Evolutionary conservation across 305 asterid species (phyloP).

Genomic region (Solanum hybrid): DNA sequence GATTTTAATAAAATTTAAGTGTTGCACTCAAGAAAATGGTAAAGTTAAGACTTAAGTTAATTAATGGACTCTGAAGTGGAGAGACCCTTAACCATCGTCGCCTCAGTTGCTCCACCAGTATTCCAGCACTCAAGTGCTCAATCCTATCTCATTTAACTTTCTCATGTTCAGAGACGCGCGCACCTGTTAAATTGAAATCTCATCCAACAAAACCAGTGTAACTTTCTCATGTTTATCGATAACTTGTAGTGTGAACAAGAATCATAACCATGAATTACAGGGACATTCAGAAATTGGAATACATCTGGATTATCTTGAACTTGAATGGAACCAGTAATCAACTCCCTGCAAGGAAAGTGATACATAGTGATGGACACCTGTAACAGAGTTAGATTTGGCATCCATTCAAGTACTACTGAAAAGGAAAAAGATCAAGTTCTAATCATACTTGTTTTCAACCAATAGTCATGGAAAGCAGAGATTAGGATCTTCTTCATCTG

Average conservation of each 20-base stretch:
- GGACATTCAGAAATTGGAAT: not conserved
- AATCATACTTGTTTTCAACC: not conserved
- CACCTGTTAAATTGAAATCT: not conserved
- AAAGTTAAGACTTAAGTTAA: too few relatives aligned
- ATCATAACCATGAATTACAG: not conserved
- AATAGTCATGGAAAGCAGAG: conserved; percentile 19
- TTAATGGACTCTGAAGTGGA: not conserved
- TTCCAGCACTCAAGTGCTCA: not conserved
- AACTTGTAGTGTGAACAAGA: not conserved
- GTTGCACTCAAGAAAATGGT: too few relatives aligned
- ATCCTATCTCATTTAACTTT: not conserved
- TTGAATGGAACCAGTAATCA: not conserved
- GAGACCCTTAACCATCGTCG: not conserved
- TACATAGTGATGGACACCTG: not conserved
- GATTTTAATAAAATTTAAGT: too few relatives aligned
- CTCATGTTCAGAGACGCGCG: not conserved
- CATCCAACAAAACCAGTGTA: not conserved
- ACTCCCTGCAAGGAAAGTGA: not conserved
- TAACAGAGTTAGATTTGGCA: not conserved
- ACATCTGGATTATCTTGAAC: not conserved
- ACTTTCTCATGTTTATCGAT: not conserved
- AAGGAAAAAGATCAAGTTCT: not conserved
- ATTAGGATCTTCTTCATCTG: conserved; percentile 82
- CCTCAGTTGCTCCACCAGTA: not conserved
- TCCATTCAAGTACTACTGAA: not conserved